phyloP scores from a whole-genome alignment of 225 moss, liverwort and hornwort species.

The Marchantia paleacea region DNA sequence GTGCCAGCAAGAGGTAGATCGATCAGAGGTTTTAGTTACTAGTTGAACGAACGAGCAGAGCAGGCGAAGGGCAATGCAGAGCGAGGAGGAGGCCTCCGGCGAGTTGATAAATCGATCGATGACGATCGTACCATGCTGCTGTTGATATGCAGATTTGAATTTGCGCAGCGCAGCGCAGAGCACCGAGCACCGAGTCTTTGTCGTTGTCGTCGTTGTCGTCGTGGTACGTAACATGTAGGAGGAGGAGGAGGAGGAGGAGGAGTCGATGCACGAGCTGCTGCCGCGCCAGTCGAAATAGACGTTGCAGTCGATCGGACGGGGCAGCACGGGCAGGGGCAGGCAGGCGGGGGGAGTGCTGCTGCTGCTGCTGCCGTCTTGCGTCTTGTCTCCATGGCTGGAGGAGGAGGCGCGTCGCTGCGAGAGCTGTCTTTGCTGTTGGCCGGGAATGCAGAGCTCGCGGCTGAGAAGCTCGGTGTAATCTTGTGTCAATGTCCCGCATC shows the following conservation, averaged over 20 bases:
- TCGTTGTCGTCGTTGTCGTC: neutral
- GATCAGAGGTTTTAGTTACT: no score
- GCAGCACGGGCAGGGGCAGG: neutral
- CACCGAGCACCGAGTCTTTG: neutral
- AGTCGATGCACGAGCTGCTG: neutral
- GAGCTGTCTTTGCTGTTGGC: conserved; percentile 62
- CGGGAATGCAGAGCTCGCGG: conserved; percentile 50
- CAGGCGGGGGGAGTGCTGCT: neutral
- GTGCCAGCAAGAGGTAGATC: no score
- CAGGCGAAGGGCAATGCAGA: no score
- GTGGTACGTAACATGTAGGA: neutral
- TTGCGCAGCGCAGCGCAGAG: neutral
- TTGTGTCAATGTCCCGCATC: conserved; percentile 57
- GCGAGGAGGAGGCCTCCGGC: no score
- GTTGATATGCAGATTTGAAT: neutral
- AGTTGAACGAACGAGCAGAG: no score
- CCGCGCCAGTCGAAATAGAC: neutral
- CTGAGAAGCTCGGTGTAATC: conserved; percentile 54
- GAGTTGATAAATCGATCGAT: no score
- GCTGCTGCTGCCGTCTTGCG: conserved; percentile 14
- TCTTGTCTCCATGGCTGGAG: conserved; percentile 5
- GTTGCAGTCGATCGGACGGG: neutral
- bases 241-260: neutral
- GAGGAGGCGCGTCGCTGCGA: conserved; percentile 43
- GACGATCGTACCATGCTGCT: neutral